phyloP scores from a whole-genome alignment of 768 basidiomycete genomes.

The Strobilomyces dryophilus region DNA sequence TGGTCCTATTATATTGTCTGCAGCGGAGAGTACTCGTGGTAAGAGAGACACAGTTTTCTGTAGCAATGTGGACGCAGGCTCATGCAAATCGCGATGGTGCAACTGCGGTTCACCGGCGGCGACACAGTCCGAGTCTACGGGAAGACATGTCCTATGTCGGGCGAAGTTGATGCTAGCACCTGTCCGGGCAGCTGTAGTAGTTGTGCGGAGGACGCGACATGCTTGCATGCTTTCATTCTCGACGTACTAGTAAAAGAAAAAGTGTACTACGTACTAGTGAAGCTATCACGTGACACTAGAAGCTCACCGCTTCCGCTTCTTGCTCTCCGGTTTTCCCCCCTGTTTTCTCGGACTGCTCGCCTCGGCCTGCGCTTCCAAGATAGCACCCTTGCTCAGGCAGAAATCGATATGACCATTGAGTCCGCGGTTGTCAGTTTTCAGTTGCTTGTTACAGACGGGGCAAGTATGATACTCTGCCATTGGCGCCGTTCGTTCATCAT shows the following conservation, averaged over 20 bases:
- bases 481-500: constrained; percentile 8
- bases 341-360: constrained; percentile 20
- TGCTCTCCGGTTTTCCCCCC: constrained; percentile 1
- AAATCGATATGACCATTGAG: constrained; percentile 89
- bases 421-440: constrained; percentile 69
- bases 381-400: constrained; percentile 77
- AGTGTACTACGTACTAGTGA: not conserved
- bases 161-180: not conserved
- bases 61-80: constrained; percentile 37
- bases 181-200: constrained; percentile 1
- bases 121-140: not conserved
- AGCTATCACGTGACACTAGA: constrained; percentile 16
- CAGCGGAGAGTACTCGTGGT: constrained; percentile 38
- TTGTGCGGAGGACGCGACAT: constrained; percentile 20
- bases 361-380: constrained; percentile 59
- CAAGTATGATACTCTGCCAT: constrained; percentile 41
- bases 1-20: constrained; percentile 15
- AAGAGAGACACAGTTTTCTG: constrained; percentile 47
- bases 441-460: constrained; percentile 63
- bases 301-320: constrained; percentile 18
- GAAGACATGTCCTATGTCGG: not conserved
- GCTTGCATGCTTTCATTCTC: constrained; percentile 22
- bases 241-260: not conserved
- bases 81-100: not conserved
- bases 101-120: not conserved